Evolutionary conservation across 2,329 filamentous ascomycete species (phyloP).

Genomic region (Fusarium redolens): DNA sequence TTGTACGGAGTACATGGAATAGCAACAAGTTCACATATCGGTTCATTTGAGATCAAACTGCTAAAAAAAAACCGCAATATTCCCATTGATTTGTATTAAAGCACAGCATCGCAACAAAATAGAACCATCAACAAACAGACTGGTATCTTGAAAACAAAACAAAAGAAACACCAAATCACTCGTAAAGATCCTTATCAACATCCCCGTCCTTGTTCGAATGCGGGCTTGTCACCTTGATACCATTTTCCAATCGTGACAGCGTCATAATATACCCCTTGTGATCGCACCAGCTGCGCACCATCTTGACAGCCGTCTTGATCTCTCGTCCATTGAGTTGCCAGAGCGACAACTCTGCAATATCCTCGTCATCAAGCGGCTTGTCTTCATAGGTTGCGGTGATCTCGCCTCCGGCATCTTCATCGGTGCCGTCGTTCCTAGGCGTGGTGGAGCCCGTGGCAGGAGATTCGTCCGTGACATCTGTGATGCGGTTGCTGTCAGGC

Average conservation of each 20-base stretch:
- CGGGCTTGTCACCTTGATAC: slow-evolving; percentile 59
- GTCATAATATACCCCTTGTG: slow-evolving; percentile 57
- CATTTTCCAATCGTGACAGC: slow-evolving; percentile 56
- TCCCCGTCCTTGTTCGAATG: slow-evolving; percentile 52
- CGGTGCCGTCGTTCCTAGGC: background rate
- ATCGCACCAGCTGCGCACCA: slow-evolving; percentile 58
- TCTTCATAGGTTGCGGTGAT: background rate
- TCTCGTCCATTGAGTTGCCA: slow-evolving; percentile 59
- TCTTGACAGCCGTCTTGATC: slow-evolving; percentile 61
- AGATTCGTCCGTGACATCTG: background rate
- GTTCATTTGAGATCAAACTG: background rate
- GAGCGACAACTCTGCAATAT: slow-evolving; percentile 53
- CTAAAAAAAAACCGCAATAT: background rate
- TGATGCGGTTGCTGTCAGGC: slow-evolving; percentile 25
- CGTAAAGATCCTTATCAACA: slow-evolving; percentile 45
- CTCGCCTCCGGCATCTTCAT: background rate
- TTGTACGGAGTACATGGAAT: slow-evolving; percentile 3
- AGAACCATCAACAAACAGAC: background rate
- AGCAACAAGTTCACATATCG: background rate
- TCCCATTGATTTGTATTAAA: background rate
- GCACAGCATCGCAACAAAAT: background rate
- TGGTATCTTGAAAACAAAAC: slow-evolving; percentile 5
- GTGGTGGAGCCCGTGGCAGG: slow-evolving; percentile 10
- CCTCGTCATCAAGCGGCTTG: slow-evolving; percentile 47
- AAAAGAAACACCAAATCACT: slow-evolving; percentile 3